Conservation (phyloP, 2,329 filamentous ascomycete genomes). For the Lasiodiplodia gonubiensis region DNA sequence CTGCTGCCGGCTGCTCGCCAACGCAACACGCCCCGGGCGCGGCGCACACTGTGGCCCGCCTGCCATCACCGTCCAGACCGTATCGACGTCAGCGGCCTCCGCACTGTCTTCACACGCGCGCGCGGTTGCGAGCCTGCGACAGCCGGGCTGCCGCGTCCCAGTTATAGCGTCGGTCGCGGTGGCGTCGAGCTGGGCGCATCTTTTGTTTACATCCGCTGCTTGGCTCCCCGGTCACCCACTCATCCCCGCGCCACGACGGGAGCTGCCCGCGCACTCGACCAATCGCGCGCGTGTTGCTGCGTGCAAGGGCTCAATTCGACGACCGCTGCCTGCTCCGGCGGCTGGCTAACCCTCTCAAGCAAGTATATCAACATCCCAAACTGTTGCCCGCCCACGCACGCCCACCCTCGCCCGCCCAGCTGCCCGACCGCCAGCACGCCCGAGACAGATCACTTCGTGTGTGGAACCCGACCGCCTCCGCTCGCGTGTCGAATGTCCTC, state of each 20-base stretch:
- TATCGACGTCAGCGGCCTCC: conserved; percentile 20
- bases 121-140: conserved; percentile 8
- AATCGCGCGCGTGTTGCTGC: conserved; percentile 22
- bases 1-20: conserved; percentile 4
- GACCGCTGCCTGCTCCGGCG: background rate
- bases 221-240: conserved; percentile 18
- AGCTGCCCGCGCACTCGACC: conserved; percentile 12
- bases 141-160: conserved; percentile 2
- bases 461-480: conserved; percentile 5
- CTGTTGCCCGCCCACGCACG: conserved; percentile 10
- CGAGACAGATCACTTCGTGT: background rate
- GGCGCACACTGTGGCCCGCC: conserved; percentile 14
- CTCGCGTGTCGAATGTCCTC: conserved; percentile 16
- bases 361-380: conserved; percentile 25
- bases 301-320: conserved; percentile 25
- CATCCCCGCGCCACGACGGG: conserved; percentile 21
- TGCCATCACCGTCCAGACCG: background rate
- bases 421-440: background rate
- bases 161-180: conserved; percentile 7
- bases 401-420: background rate
- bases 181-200: background rate
- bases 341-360: conserved; percentile 25
- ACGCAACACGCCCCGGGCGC: conserved; percentile 8
- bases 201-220: conserved; percentile 19
- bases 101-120: conserved; percentile 14